Evolutionary conservation across 2,329 filamentous ascomycete genomes (phyloP), one percentile per base, ranked within the genome.

Genomic region (Talaromyces islandicus): DNA sequence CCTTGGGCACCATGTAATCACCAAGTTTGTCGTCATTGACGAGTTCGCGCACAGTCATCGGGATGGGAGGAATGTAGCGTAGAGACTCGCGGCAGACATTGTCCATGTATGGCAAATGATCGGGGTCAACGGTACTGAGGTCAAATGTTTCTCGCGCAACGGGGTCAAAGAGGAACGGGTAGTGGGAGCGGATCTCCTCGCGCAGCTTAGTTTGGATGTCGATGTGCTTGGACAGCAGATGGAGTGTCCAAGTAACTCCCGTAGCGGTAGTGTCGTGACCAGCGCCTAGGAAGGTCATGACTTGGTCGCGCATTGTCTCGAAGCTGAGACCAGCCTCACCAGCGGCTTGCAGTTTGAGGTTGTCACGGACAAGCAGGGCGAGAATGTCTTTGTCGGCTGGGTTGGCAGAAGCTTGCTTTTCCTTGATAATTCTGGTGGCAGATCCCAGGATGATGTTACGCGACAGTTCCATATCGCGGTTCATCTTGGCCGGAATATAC

Each of bases 31-130:
- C 76, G 27, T 78, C 75, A 4, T 65, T 67, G 30, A 77, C 54
- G 0, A 75, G 73, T 62, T 79, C 69, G 7, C 78, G 74, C n/a
- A 79, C 76, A 2, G 76, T 77, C 71, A 78, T 76, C 25, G 77
- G 77, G 51, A 80, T 79, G 3, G 78, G 76, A 1, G 77, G 76
- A 60, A 79, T 79, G 68, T 73, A 75, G 48, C 78, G 76, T 5
- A 81, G 71, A 0, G 75, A 75, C 66, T 81, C 79, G 56, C 75
- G 75, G 70, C 77, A 79, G 43, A 80, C 73, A 56, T 78, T 79
- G 63, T 80, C 75, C 5, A 80, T 69, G 64, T 75, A 81, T 0
- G 76, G 77, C 2, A 80, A 68, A 53, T 69, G 65, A 63, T 80
- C 74, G 0, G 71, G 70, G 57, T 80, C 75, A 0, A 72, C 70